A percentile compares a stretch with the other conserved stretches of the same genome.
Conservation (phyloP, 1,284 basidiomycete species). For the Ganoderma meredithae region DNA sequence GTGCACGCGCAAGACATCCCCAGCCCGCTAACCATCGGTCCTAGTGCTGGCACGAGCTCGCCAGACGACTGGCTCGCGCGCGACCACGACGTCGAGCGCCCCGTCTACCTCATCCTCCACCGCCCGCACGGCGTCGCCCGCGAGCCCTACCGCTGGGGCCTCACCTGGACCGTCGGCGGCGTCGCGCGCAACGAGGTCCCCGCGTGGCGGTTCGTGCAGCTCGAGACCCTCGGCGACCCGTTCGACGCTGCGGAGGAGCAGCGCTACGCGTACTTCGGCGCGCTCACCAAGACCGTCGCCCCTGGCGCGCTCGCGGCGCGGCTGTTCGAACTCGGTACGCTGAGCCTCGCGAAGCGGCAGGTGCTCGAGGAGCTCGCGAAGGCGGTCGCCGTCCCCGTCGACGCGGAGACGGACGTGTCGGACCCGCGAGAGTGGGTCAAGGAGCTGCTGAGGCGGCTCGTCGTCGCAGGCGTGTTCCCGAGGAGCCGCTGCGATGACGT, state of each 20-base stretch:
- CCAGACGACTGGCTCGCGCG: slow-evolving; percentile 34
- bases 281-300: slow-evolving; percentile 30
- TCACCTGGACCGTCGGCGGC: slow-evolving; percentile 27
- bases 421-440: slow-evolving; percentile 24
- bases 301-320: slow-evolving; percentile 22
- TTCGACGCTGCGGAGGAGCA: slow-evolving; percentile 21
- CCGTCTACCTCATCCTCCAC: slow-evolving; percentile 30
- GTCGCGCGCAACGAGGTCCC: slow-evolving; percentile 11
- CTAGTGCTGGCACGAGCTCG: slow-evolving; percentile 4
- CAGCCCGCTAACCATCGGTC: background rate
- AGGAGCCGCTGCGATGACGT: slow-evolving; percentile 3
- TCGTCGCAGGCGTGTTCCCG: slow-evolving; percentile 19
- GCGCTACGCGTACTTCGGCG: slow-evolving; percentile 29
- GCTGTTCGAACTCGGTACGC: slow-evolving; percentile 21
- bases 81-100: slow-evolving; percentile 28
- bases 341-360: slow-evolving; percentile 18
- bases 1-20: slow-evolving; percentile 14
- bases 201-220: slow-evolving; percentile 31
- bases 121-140: slow-evolving; percentile 2
- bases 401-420: slow-evolving; percentile 1
- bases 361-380: slow-evolving; percentile 26
- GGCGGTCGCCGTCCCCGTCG: slow-evolving; percentile 12
- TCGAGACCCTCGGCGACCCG: slow-evolving; percentile 26
- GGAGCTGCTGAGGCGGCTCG: slow-evolving; percentile 23
- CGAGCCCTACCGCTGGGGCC: slow-evolving; percentile 23